phyloP scores from a whole-genome alignment of 164 flowering plant genomes.

The Dillenia suffruticosa region DNA sequence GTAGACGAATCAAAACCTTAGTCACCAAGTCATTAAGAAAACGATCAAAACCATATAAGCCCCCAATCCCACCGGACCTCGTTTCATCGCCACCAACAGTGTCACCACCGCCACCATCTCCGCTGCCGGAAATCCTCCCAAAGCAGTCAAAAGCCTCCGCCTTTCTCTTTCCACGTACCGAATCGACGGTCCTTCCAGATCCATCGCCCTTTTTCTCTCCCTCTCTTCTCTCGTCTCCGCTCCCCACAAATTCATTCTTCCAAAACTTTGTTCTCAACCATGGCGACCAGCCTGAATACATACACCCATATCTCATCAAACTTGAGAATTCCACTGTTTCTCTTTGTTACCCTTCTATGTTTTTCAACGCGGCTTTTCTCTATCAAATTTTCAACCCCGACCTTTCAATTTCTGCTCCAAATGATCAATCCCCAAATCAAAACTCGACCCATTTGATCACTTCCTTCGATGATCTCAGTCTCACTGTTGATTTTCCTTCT shows the following conservation, averaged over 20 bases:
- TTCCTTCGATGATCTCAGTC: constrained; percentile 63
- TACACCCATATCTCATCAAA: constrained; percentile 87
- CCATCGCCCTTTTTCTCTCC: constrained; percentile 78
- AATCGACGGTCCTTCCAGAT: constrained; percentile 81
- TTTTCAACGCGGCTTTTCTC: constrained; percentile 41
- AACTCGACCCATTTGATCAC: constrained; percentile 41
- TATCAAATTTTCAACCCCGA: constrained; percentile 63
- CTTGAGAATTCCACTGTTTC: constrained; percentile 59
- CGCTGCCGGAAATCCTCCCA: neutral
- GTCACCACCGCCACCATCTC: constrained; percentile 13
- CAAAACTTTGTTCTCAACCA: constrained; percentile 80
- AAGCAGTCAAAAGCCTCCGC: constrained; percentile 5
- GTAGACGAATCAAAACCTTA: constrained; percentile 34
- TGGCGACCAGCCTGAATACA: constrained; percentile 90
- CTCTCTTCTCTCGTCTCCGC: constrained; percentile 66
- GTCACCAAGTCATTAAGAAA: constrained; percentile 29
- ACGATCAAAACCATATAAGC: constrained; percentile 12
- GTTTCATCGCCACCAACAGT: constrained; percentile 3
- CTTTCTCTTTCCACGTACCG: constrained; percentile 51
- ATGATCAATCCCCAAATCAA: constrained; percentile 4
- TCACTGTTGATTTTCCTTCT: constrained; percentile 64
- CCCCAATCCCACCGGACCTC: neutral
- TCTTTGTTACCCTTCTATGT: constrained; percentile 68
- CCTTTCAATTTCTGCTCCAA: constrained; percentile 48
- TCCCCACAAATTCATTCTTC: constrained; percentile 94